Base-by-base conservation (phyloP, 2,329 filamentous ascomycete genomes). In the Elsinoe australis region DNA sequence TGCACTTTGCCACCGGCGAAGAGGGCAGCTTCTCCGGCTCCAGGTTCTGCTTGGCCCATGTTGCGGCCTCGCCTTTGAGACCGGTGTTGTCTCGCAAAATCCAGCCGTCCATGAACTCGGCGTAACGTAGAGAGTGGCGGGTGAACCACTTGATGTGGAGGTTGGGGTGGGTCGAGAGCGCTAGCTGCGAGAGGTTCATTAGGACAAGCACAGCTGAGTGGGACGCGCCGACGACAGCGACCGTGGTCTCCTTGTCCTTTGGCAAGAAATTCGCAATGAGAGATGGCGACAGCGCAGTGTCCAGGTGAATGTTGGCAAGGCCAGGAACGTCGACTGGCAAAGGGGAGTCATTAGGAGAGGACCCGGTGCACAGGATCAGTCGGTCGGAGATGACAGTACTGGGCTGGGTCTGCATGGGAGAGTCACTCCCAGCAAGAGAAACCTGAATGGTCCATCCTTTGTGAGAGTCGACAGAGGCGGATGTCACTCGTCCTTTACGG, bases 1-100 rank as follows among this genome's bases (percentile, higher is more conserved):
- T 62, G 53, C 72, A 64, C 14, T 65, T 63, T 39, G 68, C 67
- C 2, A 74, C 73, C 12, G 67, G 62, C 31, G 72, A 75, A 5
- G 59, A 52, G 5, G 52, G 49, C 5, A 80, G 65, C 0, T 59
- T 61, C 2, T 69, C 69, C 29, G 73, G 72, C 54, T 82, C 79
- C 0, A 83, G 68, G 50, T 81, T 74, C 18, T 72, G 63, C 33
- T 70, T 71, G 1, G 79, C 79, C 67, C 78, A 83, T 4, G 70
- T 66, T 0, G 79, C 79, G 0, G 76, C 78, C 29, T 71, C 66
- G 15, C 79, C 79, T 60, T 83, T 82, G 21, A 83, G 67, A 2
- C 79, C 79, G 0, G 79, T 82, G 61, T 82, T 83, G 58, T 83
- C 79, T 47, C 75, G 71, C 19, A 79, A 62, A 51, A 82, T 80